These are phyloP conservation scores for Alternaria brassicicola DNA, from an alignment of 2,329 filamentous ascomycete species.

Conservation along the genomic window DNA sequence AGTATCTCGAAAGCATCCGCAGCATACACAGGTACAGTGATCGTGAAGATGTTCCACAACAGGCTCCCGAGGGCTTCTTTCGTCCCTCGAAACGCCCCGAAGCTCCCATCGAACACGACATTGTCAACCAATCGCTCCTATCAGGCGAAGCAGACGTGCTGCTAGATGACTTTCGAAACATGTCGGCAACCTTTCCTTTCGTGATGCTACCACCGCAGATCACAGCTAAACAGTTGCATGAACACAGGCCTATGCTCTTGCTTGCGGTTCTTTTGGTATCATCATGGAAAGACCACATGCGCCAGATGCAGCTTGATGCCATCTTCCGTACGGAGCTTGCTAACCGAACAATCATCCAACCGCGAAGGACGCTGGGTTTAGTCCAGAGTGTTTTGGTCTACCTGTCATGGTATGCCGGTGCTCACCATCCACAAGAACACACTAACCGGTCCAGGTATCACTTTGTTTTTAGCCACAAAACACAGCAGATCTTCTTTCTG, in stretches of 20 bases:
- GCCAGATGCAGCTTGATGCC: constrained; percentile 35
- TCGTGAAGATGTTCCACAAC: constrained; percentile 11
- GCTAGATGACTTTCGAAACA: constrained; percentile 34
- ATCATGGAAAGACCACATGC: constrained; percentile 36
- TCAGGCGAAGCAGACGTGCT: constrained; percentile 36
- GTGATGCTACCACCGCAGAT: constrained; percentile 29
- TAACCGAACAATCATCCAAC: constrained; percentile 39
- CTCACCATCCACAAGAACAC: not conserved
- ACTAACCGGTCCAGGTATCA: constrained; percentile 37
- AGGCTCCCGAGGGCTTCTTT: constrained; percentile 23
- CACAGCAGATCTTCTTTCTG: constrained; percentile 43
- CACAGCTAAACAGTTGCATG: constrained; percentile 26
- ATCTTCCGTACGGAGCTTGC: constrained; percentile 41
- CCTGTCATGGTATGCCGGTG: constrained; percentile 35
- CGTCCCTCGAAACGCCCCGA: constrained; percentile 25
- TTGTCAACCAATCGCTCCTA: constrained; percentile 26
- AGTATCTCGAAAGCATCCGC: constrained; percentile 35
- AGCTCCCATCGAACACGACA: constrained; percentile 28
- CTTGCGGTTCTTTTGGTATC: constrained; percentile 39
- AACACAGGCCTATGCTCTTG: constrained; percentile 40
- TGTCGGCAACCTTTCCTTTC: constrained; percentile 41
- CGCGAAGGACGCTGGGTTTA: constrained; percentile 35
- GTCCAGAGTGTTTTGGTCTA: constrained; percentile 45
- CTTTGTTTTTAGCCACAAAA: constrained; percentile 45
- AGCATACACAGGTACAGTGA: constrained; percentile 35